phyloP scores from a whole-genome alignment of 208 protist genomes.

The Leishmania amazonensis region DNA sequence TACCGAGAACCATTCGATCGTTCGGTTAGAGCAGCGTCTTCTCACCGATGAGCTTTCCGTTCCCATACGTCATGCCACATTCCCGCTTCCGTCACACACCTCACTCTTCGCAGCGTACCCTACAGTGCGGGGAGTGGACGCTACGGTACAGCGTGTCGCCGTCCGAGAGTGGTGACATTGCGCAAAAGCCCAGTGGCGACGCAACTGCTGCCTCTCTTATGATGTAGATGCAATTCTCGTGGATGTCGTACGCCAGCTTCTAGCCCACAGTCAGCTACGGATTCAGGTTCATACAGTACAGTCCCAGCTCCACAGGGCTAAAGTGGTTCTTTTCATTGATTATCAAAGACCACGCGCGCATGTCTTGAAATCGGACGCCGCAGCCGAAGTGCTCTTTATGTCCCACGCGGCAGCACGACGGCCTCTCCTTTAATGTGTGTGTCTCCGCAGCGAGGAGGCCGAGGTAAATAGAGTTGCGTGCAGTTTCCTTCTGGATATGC shows the following conservation, averaged over 20 bases:
- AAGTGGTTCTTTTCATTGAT: constrained; percentile 57
- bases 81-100: constrained; percentile 52
- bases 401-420: constrained; percentile 32
- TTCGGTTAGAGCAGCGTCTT: constrained; percentile 50
- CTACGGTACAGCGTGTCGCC: constrained; percentile 36
- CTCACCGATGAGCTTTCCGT: constrained; percentile 46
- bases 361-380: constrained; percentile 44
- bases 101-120: constrained; percentile 37
- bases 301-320: constrained; percentile 39
- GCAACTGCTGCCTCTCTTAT: constrained; percentile 49
- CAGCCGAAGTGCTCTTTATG: constrained; percentile 38
- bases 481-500: constrained; percentile 27
- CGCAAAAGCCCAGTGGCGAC: constrained; percentile 51
- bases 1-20: constrained; percentile 67
- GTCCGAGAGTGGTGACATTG: constrained; percentile 36
- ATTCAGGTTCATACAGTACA: constrained; percentile 69
- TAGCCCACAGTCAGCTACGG: constrained; percentile 56
- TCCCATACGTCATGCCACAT: constrained; percentile 71
- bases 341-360: constrained; percentile 61
- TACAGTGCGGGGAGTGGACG: constrained; percentile 69
- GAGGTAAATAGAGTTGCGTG: constrained; percentile 17
- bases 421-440: neutral
- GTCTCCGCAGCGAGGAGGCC: constrained; percentile 9
- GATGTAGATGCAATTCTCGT: constrained; percentile 47
- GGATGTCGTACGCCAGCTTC: constrained; percentile 63